Conservation (phyloP, 192 early-diverging fungal genomes). For the Backusella macrospora region DNA sequence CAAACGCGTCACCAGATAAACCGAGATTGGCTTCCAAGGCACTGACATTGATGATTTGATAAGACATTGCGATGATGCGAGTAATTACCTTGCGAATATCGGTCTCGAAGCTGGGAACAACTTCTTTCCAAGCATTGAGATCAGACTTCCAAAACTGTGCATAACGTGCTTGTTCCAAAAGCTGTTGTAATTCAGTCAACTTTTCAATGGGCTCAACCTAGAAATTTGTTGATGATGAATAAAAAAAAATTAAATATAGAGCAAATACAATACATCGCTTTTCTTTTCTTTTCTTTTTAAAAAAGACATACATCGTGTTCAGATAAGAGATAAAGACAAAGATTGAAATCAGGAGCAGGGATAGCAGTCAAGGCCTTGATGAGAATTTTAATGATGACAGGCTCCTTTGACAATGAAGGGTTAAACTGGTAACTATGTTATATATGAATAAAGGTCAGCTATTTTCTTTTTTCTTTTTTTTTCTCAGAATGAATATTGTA, state of each 20-base stretch:
- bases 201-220: conserved; percentile 50
- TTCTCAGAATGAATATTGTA: neutral
- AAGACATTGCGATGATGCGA: conserved; percentile 73
- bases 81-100: conserved; percentile 77
- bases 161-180: conserved; percentile 78
- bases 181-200: conserved; percentile 73
- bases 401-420: conserved; percentile 70
- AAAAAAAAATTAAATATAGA: neutral
- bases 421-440: conserved; percentile 86
- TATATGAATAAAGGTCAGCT: neutral
- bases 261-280: neutral
- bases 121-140: conserved; percentile 59
- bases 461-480: neutral
- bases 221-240: neutral
- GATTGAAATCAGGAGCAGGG: conserved; percentile 87
- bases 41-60: conserved; percentile 75
- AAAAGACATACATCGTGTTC: conserved; percentile 61
- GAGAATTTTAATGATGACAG: conserved; percentile 75
- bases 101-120: conserved; percentile 72
- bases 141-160: conserved; percentile 75
- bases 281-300: neutral
- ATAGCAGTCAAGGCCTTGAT: conserved; percentile 82
- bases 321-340: conserved; percentile 84
- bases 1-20: conserved; percentile 66
- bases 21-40: conserved; percentile 67